A percentile compares a stretch with the other conserved stretches of the same genome.
These are phyloP conservation scores for Vigna angularis DNA, from an alignment of 306 rosid genomes.

Conservation along the genomic window DNA sequence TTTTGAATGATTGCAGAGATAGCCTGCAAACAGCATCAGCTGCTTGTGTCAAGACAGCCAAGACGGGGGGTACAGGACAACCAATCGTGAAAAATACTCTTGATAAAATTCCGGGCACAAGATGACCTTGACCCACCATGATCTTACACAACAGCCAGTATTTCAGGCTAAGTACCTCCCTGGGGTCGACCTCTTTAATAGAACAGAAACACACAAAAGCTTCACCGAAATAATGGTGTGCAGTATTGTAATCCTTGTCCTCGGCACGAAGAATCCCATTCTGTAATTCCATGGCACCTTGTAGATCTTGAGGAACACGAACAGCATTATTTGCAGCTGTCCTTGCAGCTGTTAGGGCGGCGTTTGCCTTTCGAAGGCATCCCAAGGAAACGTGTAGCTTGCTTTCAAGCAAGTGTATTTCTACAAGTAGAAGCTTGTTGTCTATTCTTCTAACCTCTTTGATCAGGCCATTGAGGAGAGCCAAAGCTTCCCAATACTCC, in stretches of 20 bases:
- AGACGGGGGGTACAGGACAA: no score
- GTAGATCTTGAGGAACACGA: slow-evolving; percentile 94
- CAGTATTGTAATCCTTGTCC: slow-evolving; percentile 92
- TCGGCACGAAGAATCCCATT: slow-evolving; percentile 95
- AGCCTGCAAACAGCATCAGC: slow-evolving; percentile 52
- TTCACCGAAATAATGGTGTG: slow-evolving; percentile 84
- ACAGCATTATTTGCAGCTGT: slow-evolving; percentile 94
- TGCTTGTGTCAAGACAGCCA: no score
- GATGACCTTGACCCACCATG: slow-evolving; percentile 92
- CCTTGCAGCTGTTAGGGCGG: slow-evolving; percentile 91
- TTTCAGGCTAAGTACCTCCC: slow-evolving; percentile 87
- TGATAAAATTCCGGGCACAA: slow-evolving; percentile 47
- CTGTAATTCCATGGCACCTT: slow-evolving; percentile 90
- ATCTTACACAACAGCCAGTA: slow-evolving; percentile 89
- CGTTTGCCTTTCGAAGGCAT: slow-evolving; percentile 94
- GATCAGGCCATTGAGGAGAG: slow-evolving; percentile 75
- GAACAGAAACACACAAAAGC: slow-evolving; percentile 80
- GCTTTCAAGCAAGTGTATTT: slow-evolving; percentile 93
- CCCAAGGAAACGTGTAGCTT: slow-evolving; percentile 85
- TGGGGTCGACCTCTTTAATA: slow-evolving; percentile 42
- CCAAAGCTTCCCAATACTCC: slow-evolving; percentile 86
- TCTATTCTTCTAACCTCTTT: slow-evolving; percentile 95
- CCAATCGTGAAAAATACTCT: no score
- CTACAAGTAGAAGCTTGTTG: slow-evolving; percentile 96
- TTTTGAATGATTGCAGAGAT: slow-evolving; percentile 79